These are phyloP conservation scores for Epichloe coenophiala DNA, from an alignment of 2,329 filamentous ascomycete species.

Conservation along the genomic window DNA sequence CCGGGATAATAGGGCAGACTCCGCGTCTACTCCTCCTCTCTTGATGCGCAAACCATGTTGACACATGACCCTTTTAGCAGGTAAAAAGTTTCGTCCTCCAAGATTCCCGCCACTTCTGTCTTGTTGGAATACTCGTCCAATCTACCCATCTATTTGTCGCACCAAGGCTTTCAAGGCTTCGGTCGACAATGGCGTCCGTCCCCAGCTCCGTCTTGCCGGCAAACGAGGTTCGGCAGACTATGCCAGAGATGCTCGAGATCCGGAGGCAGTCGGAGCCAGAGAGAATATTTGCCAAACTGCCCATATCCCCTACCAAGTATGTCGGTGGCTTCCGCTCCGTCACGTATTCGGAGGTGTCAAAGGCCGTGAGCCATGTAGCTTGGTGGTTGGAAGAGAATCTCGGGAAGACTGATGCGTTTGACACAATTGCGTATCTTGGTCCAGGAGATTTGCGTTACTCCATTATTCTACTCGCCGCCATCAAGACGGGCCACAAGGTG, in stretches of 20 bases:
- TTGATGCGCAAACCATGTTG: no score
- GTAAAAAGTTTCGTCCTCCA: no score
- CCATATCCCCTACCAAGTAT: neutral
- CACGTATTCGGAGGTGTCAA: neutral
- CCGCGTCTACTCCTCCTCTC: no score
- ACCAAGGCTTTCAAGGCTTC: no score
- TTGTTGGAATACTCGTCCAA: neutral
- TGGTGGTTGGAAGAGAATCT: conserved; percentile 1
- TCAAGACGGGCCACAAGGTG: conserved; percentile 27
- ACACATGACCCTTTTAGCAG: no score
- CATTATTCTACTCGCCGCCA: conserved; percentile 23
- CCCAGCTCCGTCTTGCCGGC: neutral
- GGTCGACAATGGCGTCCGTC: neutral
- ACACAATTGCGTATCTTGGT: conserved; percentile 2
- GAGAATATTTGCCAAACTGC: neutral
- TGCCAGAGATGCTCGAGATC: neutral
- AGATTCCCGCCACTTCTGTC: neutral
- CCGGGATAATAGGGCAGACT: no score
- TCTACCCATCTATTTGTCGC: neutral
- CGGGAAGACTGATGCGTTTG: neutral
- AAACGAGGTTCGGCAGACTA: neutral
- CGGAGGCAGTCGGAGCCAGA: neutral
- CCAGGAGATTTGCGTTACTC: conserved; percentile 23
- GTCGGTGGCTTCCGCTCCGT: neutral
- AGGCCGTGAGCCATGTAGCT: neutral